A percentile compares a stretch with the other conserved stretches of the same genome.
Conservation (phyloP, 352 stramenopile genomes). For the Phytophthora brassicae region DNA sequence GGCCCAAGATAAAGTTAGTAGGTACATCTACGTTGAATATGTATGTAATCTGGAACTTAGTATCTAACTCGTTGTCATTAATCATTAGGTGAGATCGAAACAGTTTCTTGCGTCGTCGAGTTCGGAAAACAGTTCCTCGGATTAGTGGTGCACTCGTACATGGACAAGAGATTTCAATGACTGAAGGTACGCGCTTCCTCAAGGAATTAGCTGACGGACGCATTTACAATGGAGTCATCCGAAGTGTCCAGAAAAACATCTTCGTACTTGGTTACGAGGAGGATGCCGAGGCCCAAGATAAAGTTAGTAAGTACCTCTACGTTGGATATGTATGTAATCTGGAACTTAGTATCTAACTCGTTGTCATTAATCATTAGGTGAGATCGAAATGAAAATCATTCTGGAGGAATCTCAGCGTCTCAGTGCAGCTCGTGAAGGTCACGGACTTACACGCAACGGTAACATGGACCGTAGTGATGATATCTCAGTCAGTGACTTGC, state of each 20-base stretch:
- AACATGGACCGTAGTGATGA: conserved; percentile 37
- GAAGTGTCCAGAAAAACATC: conserved; percentile 40
- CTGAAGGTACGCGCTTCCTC: conserved; percentile 62
- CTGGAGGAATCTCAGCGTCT: conserved; percentile 64
- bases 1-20: conserved; percentile 71
- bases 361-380: conserved; percentile 32
- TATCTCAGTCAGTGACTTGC: conserved; percentile 56
- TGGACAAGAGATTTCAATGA: conserved; percentile 35
- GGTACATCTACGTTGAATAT: conserved; percentile 5
- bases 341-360: background rate
- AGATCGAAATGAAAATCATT: conserved; percentile 82
- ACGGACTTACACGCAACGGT: conserved; percentile 3
- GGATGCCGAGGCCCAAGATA: conserved; percentile 55
- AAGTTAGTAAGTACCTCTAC: conserved; percentile 51
- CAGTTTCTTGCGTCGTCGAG: conserved; percentile 64
- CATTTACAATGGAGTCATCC: conserved; percentile 71
- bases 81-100: conserved; percentile 64
- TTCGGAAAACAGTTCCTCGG: conserved; percentile 23
- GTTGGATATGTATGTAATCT: no score
- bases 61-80: background rate
- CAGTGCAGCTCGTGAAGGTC: conserved; percentile 36
- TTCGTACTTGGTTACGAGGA: conserved; percentile 69
- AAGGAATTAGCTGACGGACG: conserved; percentile 69
- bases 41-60: background rate
- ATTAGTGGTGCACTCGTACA: background rate